Percentiles rank a stretch among this genome's conserved stretches.
Evolutionary conservation across 2,329 filamentous ascomycete genomes (phyloP).

Genomic region (Arthrocladium fulminans): DNA sequence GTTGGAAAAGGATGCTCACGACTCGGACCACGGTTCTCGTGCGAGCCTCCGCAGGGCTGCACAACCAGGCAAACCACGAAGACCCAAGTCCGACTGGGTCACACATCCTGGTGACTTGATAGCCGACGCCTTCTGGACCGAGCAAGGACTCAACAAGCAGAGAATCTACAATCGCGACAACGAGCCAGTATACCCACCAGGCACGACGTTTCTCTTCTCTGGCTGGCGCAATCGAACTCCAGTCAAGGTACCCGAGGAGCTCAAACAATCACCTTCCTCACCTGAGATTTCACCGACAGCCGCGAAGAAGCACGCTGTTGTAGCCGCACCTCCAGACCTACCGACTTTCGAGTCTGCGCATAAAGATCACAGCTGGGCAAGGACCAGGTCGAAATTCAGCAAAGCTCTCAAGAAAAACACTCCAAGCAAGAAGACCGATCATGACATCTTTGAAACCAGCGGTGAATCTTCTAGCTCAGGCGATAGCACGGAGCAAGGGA

Average conservation of each 20-base stretch:
- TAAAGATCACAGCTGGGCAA: conserved; percentile 10
- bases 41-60: conserved; percentile 25
- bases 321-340: conserved; percentile 11
- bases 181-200: conserved; percentile 52
- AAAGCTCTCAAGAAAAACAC: conserved; percentile 14
- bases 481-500: conserved; percentile 11
- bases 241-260: conserved; percentile 12
- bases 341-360: conserved; percentile 22
- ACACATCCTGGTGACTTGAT: conserved; percentile 76
- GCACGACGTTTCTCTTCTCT: conserved; percentile 23
- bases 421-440: conserved; percentile 13
- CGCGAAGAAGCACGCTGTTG: conserved; percentile 1
- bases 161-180: conserved; percentile 74
- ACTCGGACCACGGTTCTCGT: conserved; percentile 21
- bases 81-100: conserved; percentile 76
- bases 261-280: conserved; percentile 15
- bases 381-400: conserved; percentile 16
- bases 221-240: conserved; percentile 22
- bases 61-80: conserved; percentile 48
- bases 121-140: conserved; percentile 84
- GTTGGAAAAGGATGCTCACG: conserved; percentile 8
- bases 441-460: conserved; percentile 15
- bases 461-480: conserved; percentile 15
- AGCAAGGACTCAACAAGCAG: conserved; percentile 69
- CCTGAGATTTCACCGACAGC: conserved; percentile 5